phyloP scores from a whole-genome alignment of 768 basidiomycete genomes.

The Flagelloscypha sp. region DNA sequence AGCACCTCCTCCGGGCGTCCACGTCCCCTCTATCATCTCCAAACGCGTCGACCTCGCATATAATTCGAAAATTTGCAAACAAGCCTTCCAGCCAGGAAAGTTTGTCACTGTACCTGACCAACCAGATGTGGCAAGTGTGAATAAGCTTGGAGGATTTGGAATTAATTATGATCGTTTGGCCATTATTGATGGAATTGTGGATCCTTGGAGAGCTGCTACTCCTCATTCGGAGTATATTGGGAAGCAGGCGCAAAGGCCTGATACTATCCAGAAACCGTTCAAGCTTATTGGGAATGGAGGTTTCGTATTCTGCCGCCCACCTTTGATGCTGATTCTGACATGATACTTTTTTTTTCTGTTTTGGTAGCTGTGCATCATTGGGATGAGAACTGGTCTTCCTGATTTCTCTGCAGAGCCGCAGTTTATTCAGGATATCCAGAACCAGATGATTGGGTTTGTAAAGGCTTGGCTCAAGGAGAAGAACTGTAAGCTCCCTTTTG shows the following conservation, averaged over 20 bases:
- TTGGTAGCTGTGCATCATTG: constrained; percentile 38
- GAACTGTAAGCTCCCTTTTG: no score
- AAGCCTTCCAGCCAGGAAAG: constrained; percentile 48
- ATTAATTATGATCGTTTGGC: constrained; percentile 51
- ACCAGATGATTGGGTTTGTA: constrained; percentile 50
- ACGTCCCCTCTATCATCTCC: constrained; percentile 48
- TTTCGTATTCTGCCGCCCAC: constrained; percentile 30
- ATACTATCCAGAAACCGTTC: constrained; percentile 46
- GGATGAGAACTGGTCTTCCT: constrained; percentile 39
- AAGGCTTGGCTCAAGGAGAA: no score
- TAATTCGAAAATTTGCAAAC: constrained; percentile 46
- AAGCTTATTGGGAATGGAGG: no score
- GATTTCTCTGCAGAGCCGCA: constrained; percentile 38
- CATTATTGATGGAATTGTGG: constrained; percentile 53
- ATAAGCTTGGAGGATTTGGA: constrained; percentile 46
- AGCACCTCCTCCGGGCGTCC: constrained; percentile 39
- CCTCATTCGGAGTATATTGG: constrained; percentile 44
- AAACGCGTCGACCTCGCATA: constrained; percentile 45
- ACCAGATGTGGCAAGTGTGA: constrained; percentile 53
- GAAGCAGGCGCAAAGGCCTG: constrained; percentile 38
- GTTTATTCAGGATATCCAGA: constrained; percentile 49
- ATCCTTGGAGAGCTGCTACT: constrained; percentile 58
- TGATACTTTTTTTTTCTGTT: constrained; percentile 1
- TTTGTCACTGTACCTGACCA: constrained; percentile 39
- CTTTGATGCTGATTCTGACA: neutral